Base-by-base conservation (phyloP, 208 protist genomes). In the Leishmania mexicana region DNA sequence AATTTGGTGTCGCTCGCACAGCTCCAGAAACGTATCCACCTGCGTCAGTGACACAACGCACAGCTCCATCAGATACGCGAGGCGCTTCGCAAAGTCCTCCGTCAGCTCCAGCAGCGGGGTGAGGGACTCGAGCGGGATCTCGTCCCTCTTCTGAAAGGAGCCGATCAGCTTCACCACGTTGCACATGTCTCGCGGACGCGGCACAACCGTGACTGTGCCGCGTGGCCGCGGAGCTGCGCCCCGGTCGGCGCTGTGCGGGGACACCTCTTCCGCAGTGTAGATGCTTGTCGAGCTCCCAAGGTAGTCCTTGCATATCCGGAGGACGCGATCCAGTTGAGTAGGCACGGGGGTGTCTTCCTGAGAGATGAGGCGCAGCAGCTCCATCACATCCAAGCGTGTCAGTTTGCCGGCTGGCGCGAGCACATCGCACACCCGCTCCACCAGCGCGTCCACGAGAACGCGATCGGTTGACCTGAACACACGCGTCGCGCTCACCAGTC, bases 171-270 rank as follows among this genome's bases (percentile, higher is more conserved):
- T 68, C 40, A 88, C 87, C 31, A 94, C 80, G 19, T 70, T 47
- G 75, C 85, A 93, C 91, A 96, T 95, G n/a, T 96, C 90, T 13
- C 47, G 67, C 7, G 93, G 89, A 51, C 89, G 93, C 71, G 92
- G 79, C 49, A 82, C 38, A 42, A 81, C 31, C 53, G 70, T 79
- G 10, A 83, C 78, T 15, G 49, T 77, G 54, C 81, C 78, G 51
- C n/a, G 38, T n/a, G n/a, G 80, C 49, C 24, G 76, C 24, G 15
- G 62, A 17, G 7, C 40, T 75, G 45, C 70, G 40, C 54, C 11
- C 35, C 1, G 15, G 35, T 76, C 57, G 24, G 47, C 31, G 28
- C 11, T 15, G 58, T 53, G 1, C 6, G 3, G 10, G 0, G 35
- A 21, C 13, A 45, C 70, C 15, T 81, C 65, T 40, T 74, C 51